These are phyloP conservation scores for Flaveria bidentis DNA, from an alignment of 129 eudicot species.

Conservation along the genomic window DNA sequence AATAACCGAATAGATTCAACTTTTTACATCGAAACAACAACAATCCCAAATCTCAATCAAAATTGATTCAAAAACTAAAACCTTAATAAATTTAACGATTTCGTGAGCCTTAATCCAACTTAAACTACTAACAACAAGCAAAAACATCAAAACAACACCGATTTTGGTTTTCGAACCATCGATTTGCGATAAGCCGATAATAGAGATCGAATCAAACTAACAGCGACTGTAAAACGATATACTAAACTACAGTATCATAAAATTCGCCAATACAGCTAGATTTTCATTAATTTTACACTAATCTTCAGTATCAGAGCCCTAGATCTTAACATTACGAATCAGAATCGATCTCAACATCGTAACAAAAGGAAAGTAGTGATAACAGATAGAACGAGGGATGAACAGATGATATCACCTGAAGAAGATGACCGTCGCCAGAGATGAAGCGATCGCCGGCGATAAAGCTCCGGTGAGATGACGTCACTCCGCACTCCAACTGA, in stretches of 20 bases:
- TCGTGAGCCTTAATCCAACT: background rate
- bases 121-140: background rate
- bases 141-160: too few relatives aligned
- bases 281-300: background rate
- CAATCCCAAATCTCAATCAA: background rate
- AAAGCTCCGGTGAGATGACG: slow-evolving; percentile 1
- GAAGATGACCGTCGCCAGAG: slow-evolving; percentile 17
- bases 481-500: background rate
- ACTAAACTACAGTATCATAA: background rate
- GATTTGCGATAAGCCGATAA: too few relatives aligned
- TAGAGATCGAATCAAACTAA: background rate
- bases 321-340: background rate
- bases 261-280: background rate
- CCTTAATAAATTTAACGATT: background rate
- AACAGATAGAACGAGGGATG: background rate
- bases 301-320: background rate
- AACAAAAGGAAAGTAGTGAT: background rate
- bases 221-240: background rate
- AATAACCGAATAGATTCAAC: background rate
- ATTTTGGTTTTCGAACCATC: too few relatives aligned
- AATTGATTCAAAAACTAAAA: background rate
- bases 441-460: slow-evolving; percentile 16
- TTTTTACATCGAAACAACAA: background rate
- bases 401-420: slow-evolving; percentile 18
- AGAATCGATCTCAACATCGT: background rate